These are phyloP conservation scores for Cryptococcus hybrid DNA, from an alignment of 1,284 basidiomycete species.

Conservation along the genomic window DNA sequence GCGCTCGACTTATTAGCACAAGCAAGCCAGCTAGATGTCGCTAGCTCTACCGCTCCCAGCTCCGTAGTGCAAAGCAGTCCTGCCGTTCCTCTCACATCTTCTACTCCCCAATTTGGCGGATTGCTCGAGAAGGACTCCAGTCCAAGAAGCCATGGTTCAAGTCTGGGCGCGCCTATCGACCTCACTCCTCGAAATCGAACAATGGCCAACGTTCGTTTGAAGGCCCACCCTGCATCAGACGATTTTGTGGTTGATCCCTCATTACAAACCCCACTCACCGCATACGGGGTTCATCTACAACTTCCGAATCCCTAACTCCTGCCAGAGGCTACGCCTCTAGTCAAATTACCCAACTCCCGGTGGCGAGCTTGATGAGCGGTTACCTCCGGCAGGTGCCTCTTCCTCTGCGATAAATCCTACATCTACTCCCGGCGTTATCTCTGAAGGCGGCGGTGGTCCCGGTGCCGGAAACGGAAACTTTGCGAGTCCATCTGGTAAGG, in stretches of 20 bases:
- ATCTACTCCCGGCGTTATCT: background rate
- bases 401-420: background rate
- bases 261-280: constrained; percentile 17
- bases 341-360: constrained; percentile 15
- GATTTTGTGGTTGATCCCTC: constrained; percentile 23
- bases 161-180: constrained; percentile 38
- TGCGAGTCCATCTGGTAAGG: constrained; percentile 34
- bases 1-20: constrained; percentile 43
- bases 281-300: constrained; percentile 14
- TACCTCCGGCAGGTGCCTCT: background rate
- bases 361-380: constrained; percentile 8
- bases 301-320: constrained; percentile 22
- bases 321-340: constrained; percentile 9
- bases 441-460: background rate
- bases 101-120: no score
- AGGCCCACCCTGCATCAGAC: background rate
- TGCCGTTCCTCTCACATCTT: constrained; percentile 11
- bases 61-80: constrained; percentile 1
- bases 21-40: constrained; percentile 38
- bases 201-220: background rate
- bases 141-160: background rate
- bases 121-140: no score
- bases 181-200: constrained; percentile 12
- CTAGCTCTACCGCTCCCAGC: constrained; percentile 7
- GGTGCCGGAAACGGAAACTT: constrained; percentile 10